phyloP scores from a whole-genome alignment of 495 filamentous ascomycete genomes.

The Tuber microsphaerosporum region DNA sequence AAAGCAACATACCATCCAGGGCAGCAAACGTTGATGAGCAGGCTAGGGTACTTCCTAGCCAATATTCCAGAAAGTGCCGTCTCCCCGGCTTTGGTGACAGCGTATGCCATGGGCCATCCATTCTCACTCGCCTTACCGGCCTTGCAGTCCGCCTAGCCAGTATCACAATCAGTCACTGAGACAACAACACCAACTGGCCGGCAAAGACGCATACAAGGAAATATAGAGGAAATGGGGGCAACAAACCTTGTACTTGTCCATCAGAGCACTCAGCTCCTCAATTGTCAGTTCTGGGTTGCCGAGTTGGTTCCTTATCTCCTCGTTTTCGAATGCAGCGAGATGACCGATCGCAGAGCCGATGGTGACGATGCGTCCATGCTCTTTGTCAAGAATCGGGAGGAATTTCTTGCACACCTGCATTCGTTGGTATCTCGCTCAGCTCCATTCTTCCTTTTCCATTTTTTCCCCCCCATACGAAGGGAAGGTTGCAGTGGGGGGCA shows the following conservation, averaged over 20 bases:
- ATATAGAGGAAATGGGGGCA: neutral
- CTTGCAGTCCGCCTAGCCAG: neutral
- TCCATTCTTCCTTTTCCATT: neutral
- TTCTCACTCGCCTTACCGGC: constrained; percentile 8
- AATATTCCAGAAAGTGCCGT: constrained; percentile 13
- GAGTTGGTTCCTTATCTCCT: constrained; percentile 13
- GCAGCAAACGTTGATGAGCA: constrained; percentile 21
- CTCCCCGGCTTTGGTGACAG: constrained; percentile 12
- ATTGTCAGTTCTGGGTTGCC: constrained; percentile 3
- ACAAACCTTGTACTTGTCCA: constrained; percentile 17
- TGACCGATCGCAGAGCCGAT: constrained; percentile 9
- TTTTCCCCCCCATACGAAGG: neutral
- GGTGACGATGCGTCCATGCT: constrained; percentile 11
- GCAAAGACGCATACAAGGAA: neutral
- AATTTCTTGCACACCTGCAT: constrained; percentile 19
- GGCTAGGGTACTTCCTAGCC: constrained; percentile 16
- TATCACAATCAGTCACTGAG: neutral
- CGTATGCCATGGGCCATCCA: constrained; percentile 15
- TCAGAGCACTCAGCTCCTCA: constrained; percentile 8
- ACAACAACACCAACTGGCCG: neutral
- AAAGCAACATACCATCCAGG: constrained; percentile 15
- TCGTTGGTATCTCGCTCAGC: neutral
- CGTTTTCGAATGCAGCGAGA: constrained; percentile 5
- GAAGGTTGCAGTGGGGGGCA: neutral
- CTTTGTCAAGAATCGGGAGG: constrained; percentile 6